Evolutionary conservation across 1,139 yeast genomes (phyloP).

Genomic region (Candida sp.): DNA sequence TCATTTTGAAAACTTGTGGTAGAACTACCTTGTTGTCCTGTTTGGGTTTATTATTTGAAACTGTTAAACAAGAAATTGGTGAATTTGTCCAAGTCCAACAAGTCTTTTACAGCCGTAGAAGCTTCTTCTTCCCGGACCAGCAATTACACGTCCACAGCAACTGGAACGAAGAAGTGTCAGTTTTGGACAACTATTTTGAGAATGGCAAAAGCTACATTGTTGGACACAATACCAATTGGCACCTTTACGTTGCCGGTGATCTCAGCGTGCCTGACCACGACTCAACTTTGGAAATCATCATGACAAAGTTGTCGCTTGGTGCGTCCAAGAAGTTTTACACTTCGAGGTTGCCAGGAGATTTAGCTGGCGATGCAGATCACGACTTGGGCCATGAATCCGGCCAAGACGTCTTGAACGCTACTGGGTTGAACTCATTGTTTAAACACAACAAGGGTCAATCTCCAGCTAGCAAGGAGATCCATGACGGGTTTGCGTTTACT

Average conservation of each 20-base stretch:
- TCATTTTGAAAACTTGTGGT: conserved; percentile 94
- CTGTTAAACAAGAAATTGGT: conserved; percentile 31
- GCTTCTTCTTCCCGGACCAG: conserved; percentile 90
- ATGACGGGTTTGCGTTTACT: conserved; percentile 91
- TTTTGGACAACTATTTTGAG: conserved; percentile 65
- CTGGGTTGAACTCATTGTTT: conserved; percentile 68
- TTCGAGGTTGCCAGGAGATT: conserved; percentile 56
- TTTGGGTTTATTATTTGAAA: conserved; percentile 62
- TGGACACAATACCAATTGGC: conserved; percentile 85
- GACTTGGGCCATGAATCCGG: conserved; percentile 88
- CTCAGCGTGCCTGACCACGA: conserved; percentile 35
- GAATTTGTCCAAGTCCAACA: conserved; percentile 54
- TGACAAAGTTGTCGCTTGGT: conserved; percentile 78
- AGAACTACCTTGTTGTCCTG: conserved; percentile 92
- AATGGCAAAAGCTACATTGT: conserved; percentile 77
- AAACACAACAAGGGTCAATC: conserved; percentile 19
- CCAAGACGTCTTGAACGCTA: conserved; percentile 60
- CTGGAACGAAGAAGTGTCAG: conserved; percentile 82
- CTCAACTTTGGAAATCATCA: conserved; percentile 87
- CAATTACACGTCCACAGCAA: conserved; percentile 83
- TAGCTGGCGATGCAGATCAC: conserved; percentile 48
- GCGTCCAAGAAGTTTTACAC: conserved; percentile 67
- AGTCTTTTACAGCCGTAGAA: conserved; percentile 88
- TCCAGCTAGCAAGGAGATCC: conserved; percentile 32
- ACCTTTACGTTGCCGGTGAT: conserved; percentile 70